Evolutionary conservation across 768 basidiomycete species (phyloP).

Genomic region (Lyophyllum shimeji): DNA sequence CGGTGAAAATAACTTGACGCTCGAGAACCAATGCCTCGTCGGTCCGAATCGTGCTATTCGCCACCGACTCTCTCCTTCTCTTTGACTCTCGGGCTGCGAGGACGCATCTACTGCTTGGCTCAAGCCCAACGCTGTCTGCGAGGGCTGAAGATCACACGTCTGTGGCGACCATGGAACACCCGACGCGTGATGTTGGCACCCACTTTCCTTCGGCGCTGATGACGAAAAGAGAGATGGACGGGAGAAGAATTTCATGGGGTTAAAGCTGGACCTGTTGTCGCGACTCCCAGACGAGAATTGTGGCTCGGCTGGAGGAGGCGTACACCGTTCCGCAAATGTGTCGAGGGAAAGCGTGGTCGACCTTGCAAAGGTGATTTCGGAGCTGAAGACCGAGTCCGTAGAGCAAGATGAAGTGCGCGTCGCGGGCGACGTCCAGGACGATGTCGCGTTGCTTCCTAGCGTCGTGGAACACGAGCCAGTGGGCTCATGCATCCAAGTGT

Average conservation of each 20-base stretch:
- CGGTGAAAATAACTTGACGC: slow-evolving; percentile 12
- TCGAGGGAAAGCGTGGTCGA: not conserved
- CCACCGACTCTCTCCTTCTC: slow-evolving; percentile 1
- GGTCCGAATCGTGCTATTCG: slow-evolving; percentile 9
- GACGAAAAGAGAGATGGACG: slow-evolving; percentile 9
- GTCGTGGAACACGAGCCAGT: not conserved
- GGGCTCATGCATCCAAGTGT: not conserved
- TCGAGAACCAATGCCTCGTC: slow-evolving; percentile 15
- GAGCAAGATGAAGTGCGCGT: slow-evolving; percentile 4
- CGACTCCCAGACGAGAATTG: not conserved
- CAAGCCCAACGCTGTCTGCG: not conserved
- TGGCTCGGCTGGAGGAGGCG: not conserved
- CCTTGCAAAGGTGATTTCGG: slow-evolving; percentile 6
- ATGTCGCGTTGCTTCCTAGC: not conserved
- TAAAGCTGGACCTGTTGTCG: slow-evolving; percentile 3
- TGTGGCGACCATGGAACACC: not conserved
- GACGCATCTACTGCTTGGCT: not conserved
- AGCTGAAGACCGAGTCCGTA: not conserved
- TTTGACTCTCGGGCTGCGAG: not conserved
- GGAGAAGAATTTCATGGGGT: slow-evolving; percentile 13
- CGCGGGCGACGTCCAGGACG: not conserved
- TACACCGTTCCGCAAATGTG: not conserved
- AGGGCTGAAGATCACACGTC: not conserved
- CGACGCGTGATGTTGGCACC: not conserved
- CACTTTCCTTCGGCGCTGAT: not conserved